A percentile compares a stretch with the other conserved stretches of the same genome.
These are phyloP conservation scores for Tylopilus sp. DNA, from an alignment of 1,284 basidiomycete genomes.

Conservation along the genomic window DNA sequence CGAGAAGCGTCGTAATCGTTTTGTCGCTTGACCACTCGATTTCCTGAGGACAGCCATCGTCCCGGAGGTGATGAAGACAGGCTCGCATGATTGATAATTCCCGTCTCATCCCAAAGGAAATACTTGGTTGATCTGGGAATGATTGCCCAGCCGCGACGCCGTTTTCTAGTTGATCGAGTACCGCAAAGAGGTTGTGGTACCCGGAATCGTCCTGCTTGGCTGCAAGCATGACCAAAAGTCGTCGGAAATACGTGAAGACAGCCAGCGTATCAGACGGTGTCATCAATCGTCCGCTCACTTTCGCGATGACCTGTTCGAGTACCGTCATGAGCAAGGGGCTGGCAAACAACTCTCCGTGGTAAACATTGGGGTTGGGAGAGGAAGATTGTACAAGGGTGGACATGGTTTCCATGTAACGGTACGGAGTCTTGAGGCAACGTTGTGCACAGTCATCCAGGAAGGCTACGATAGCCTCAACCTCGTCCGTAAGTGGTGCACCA, in stretches of 20 bases:
- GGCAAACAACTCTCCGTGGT: conserved; percentile 32
- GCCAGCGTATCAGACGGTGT: conserved; percentile 59
- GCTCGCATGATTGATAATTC: conserved; percentile 42
- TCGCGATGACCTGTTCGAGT: conserved; percentile 71
- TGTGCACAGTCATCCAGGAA: conserved; percentile 88
- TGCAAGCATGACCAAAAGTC: conserved; percentile 54
- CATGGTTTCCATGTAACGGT: conserved; percentile 80
- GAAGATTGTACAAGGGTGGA: conserved; percentile 14
- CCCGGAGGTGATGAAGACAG: conserved; percentile 32
- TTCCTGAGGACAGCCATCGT: conserved; percentile 4
- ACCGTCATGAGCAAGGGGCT: conserved; percentile 77
- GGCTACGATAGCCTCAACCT: conserved; percentile 55
- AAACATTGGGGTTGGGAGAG: neutral
- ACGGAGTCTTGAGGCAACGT: conserved; percentile 81
- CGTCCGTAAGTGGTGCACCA: conserved; percentile 54
- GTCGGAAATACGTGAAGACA: conserved; percentile 58
- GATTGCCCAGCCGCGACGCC: conserved; percentile 25
- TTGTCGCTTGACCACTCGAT: conserved; percentile 8
- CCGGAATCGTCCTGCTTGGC: conserved; percentile 44
- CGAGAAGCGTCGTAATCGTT: conserved; percentile 40
- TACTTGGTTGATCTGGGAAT: conserved; percentile 36
- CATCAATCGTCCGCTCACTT: conserved; percentile 51
- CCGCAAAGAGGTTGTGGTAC: conserved; percentile 36
- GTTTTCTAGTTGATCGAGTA: conserved; percentile 39
- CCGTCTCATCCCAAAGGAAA: conserved; percentile 44